phyloP scores from a whole-genome alignment of 371 early-diverging fungal genomes.

The Parasitella parasitica region DNA sequence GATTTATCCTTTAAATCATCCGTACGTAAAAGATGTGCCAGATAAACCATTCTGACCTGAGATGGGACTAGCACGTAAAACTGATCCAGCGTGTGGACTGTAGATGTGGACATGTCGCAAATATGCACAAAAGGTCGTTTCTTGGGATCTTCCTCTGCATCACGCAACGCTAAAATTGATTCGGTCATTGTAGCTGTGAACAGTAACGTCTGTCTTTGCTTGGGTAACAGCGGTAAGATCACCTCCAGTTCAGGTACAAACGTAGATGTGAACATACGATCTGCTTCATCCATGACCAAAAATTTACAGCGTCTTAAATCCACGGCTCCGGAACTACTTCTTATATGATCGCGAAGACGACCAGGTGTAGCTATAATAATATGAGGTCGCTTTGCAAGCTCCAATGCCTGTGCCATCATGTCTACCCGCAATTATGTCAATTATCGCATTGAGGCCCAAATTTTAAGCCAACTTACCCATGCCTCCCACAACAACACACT shows the following conservation, averaged over 20 bases:
- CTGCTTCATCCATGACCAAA: conserved; percentile 98
- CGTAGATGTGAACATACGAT: conserved; percentile 82
- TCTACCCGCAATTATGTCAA: no score
- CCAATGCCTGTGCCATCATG: conserved; percentile 93
- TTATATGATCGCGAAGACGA: conserved; percentile 91
- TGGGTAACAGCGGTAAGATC: conserved; percentile 79
- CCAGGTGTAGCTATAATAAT: conserved; percentile 98
- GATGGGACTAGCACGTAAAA: conserved; percentile 92
- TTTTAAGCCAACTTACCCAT: conserved; percentile 52
- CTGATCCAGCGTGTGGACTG: conserved; percentile 89
- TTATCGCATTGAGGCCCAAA: no score
- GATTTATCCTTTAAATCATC: conserved; percentile 75
- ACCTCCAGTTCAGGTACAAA: conserved; percentile 84
- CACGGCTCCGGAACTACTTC: conserved; percentile 69
- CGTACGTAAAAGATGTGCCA: conserved; percentile 75
- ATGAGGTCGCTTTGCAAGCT: conserved; percentile 88
- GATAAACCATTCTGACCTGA: conserved; percentile 88
- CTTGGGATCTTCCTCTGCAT: conserved; percentile 38
- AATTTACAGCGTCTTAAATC: conserved; percentile 57
- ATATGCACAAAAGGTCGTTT: conserved; percentile 80
- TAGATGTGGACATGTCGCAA: conserved; percentile 72
- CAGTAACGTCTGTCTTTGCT: conserved; percentile 86
- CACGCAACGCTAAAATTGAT: conserved; percentile 64
- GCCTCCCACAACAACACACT: conserved; percentile 95
- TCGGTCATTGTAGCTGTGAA: conserved; percentile 98